Conservation (phyloP, 73 alveolate species). For the Stentor coeruleus region DNA sequence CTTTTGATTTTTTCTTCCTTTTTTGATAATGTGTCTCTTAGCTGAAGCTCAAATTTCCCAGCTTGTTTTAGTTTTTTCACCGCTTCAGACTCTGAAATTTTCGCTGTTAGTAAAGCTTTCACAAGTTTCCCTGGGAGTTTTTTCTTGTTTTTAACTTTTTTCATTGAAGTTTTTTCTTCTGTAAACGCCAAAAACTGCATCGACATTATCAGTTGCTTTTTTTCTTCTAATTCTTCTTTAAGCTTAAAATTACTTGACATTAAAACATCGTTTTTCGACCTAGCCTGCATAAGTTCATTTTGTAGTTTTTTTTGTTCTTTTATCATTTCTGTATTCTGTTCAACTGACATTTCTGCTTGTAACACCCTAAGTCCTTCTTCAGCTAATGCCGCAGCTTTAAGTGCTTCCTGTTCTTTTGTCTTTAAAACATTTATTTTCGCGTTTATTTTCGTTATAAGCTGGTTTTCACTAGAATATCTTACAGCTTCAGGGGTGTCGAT, state of each 20-base stretch:
- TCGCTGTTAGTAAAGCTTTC: slow-evolving; percentile 1
- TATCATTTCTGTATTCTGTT: neutral
- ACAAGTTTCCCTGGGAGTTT: slow-evolving; percentile 20
- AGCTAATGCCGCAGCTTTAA: neutral
- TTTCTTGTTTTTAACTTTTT: too few relatives aligned
- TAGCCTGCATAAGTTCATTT: neutral
- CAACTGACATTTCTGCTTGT: neutral
- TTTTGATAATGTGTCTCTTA: neutral
- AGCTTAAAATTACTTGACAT: neutral
- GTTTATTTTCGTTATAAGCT: neutral
- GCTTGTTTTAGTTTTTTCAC: slow-evolving; percentile 22
- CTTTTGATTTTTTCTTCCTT: neutral
- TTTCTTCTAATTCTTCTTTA: neutral
- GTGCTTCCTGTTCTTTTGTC: neutral
- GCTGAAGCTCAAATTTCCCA: slow-evolving; percentile 12
- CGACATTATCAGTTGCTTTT: neutral
- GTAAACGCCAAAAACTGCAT: neutral
- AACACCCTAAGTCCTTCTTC: neutral
- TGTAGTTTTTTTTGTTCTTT: neutral
- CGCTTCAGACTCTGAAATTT: slow-evolving; percentile 24
- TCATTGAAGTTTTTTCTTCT: neutral
- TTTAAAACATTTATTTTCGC: neutral
- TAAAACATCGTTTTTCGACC: neutral
- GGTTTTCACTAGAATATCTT: neutral
- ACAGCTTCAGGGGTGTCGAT: neutral